A percentile compares a stretch with the other conserved stretches of the same genome.
Conservation (phyloP, 176 grass and related monocot genomes). For the Musa schizocarpa region DNA sequence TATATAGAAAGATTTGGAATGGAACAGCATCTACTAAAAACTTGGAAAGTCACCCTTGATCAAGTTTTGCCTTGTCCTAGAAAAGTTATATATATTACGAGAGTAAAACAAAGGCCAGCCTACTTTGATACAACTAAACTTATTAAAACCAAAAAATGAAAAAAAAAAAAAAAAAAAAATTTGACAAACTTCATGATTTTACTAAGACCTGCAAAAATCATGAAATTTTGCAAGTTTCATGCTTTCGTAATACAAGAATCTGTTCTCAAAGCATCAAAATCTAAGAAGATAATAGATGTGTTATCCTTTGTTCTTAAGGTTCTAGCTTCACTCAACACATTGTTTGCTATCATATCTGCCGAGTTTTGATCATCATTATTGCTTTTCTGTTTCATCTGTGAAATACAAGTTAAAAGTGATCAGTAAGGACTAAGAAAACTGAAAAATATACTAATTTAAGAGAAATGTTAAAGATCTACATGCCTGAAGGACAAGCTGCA, state of each 20-base stretch:
- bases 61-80: too few species aligned
- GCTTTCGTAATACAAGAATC: slow-evolving; percentile 37
- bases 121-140: too few species aligned
- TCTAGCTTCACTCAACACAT: slow-evolving; percentile 50
- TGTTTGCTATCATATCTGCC: slow-evolving; percentile 45
- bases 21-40: too few species aligned
- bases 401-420: background rate
- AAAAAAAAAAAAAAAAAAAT: too few species aligned
- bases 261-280: slow-evolving; percentile 73
- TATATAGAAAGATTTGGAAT: too few species aligned
- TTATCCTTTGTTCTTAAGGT: slow-evolving; percentile 66
- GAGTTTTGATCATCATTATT: slow-evolving; percentile 11
- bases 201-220: background rate
- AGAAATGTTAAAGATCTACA: background rate
- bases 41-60: too few species aligned
- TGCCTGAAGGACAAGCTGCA: slow-evolving; percentile 57
- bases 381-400: slow-evolving; percentile 39
- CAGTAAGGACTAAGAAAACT: background rate
- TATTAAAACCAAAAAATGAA: too few species aligned
- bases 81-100: too few species aligned
- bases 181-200: background rate
- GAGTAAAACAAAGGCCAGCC: too few species aligned
- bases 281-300: slow-evolving; percentile 76
- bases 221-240: slow-evolving; percentile 1
- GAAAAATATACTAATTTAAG: slow-evolving; percentile 11